phyloP scores from a whole-genome alignment of 2,329 filamentous ascomycete species.

The Penicillium rolfsii region DNA sequence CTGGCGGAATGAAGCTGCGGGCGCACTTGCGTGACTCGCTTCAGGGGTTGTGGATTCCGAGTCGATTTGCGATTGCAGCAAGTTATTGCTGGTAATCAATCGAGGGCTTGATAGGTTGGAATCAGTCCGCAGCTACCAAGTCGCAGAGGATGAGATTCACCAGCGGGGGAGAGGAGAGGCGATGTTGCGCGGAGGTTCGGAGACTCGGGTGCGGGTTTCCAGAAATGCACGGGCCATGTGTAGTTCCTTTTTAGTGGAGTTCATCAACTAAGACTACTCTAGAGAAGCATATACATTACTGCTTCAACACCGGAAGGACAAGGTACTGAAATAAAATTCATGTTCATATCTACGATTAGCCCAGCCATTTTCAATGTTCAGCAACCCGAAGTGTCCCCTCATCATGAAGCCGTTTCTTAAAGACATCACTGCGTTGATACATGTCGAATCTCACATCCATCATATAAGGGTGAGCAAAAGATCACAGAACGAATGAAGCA shows the following conservation, averaged over 20 bases:
- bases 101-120: not conserved
- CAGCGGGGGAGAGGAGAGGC: not conserved
- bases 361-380: conserved; percentile 33
- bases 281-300: not conserved
- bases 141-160: not conserved
- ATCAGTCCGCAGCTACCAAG: not conserved
- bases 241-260: not conserved
- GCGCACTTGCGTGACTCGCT: not conserved
- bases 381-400: conserved; percentile 27
- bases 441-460: conserved; percentile 30
- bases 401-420: conserved; percentile 33
- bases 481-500: conserved; percentile 33
- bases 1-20: not conserved
- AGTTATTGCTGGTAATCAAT: not conserved
- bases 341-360: conserved; percentile 35
- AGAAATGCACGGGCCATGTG: conserved; percentile 28
- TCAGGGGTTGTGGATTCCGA: not conserved
- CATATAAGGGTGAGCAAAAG: conserved; percentile 30
- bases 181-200: conserved; percentile 20
- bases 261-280: not conserved
- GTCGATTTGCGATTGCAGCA: not conserved
- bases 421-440: conserved; percentile 34
- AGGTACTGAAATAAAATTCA: conserved; percentile 19
- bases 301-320: not conserved
- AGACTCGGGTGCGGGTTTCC: conserved; percentile 18